Percentiles rank a stretch among this genome's conserved stretches.
phyloP scores from a whole-genome alignment of 331 rosid species.

The Malus hybrid region DNA sequence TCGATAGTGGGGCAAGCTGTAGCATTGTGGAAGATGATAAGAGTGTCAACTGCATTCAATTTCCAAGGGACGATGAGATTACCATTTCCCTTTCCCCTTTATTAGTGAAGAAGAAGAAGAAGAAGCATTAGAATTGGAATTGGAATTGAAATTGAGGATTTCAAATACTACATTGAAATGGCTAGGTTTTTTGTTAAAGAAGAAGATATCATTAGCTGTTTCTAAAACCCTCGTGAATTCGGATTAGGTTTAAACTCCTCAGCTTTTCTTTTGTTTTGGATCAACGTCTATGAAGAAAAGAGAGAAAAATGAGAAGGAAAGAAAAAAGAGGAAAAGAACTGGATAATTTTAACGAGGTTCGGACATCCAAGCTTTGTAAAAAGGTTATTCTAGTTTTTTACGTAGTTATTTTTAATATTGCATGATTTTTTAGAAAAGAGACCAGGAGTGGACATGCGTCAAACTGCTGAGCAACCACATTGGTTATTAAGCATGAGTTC shows the following conservation, averaged over 20 bases:
- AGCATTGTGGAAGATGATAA: conserved; percentile 23
- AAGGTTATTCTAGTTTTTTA: too few species aligned
- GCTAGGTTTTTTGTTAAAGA: background rate
- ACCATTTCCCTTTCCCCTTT: background rate
- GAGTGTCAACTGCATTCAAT: conserved; percentile 36
- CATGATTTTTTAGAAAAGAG: too few species aligned
- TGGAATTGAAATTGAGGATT: background rate
- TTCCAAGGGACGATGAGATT: conserved; percentile 29
- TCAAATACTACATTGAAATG: background rate
- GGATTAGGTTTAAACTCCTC: background rate
- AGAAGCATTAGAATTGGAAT: background rate
- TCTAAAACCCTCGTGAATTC: background rate
- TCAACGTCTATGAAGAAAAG: too few species aligned
- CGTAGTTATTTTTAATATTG: too few species aligned
- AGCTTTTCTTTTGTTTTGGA: background rate
- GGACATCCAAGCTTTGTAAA: too few species aligned
- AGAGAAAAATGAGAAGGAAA: too few species aligned
- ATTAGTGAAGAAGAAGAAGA: background rate
- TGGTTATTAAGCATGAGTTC: too few species aligned
- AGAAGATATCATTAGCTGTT: background rate
- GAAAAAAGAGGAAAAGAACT: too few species aligned
- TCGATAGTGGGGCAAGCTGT: conserved; percentile 33
- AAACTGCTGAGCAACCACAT: too few species aligned
- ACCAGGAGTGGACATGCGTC: too few species aligned
- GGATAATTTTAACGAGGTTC: too few species aligned